Evolutionary conservation across 768 basidiomycete genomes (phyloP), one percentile per base, ranked within the genome.

Genomic region (Strobilomyces dryophilus): DNA sequence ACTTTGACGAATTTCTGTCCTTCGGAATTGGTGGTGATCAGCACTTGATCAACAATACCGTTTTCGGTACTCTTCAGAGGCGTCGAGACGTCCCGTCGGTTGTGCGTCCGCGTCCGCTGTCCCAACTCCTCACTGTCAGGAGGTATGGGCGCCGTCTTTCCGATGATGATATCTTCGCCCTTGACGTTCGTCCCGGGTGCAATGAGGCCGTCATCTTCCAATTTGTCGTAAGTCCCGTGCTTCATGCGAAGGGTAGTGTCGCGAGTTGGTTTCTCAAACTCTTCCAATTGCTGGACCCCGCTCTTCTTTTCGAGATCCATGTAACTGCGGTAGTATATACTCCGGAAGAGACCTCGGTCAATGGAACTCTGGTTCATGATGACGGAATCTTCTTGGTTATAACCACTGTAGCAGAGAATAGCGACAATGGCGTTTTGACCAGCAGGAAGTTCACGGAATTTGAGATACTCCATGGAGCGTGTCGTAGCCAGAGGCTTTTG

Each of bases 351-450:
- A 54, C 97, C 95, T 53, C 97, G 90, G 66, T 99, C 95, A 61
- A 99, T 90, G 26, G 97, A 95, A 61, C 90, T 93, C 73, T 99
- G 97, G 69, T 98, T 98, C 95, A 99, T 98, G 74, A 99, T 98
- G 73, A 99, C 97, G 57, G 97, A 99, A 80, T 99, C 97, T 82
- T 98, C 97, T 73, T 99, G 97, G 70, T 99, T 99, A 74, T 99
- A 99, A 45, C 95, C 95, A 62, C 94, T 98, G 74, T 99, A 99
- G 66, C 95, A 98, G 51, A 98, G 76, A 64, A 99, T 98, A 12
- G 95, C 95, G 53, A 99, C 95, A 57, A 98, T 92, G 45, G 95
- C 95, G 65, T 99, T 99, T 73, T 98, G 95, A n/a, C 94, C 95
- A 17, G 95, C 95, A 48, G 95, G 95, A 26, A 99, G 82, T 67